Base-by-base conservation (phyloP, 495 filamentous ascomycete species). In the Talaromyces ruber region DNA sequence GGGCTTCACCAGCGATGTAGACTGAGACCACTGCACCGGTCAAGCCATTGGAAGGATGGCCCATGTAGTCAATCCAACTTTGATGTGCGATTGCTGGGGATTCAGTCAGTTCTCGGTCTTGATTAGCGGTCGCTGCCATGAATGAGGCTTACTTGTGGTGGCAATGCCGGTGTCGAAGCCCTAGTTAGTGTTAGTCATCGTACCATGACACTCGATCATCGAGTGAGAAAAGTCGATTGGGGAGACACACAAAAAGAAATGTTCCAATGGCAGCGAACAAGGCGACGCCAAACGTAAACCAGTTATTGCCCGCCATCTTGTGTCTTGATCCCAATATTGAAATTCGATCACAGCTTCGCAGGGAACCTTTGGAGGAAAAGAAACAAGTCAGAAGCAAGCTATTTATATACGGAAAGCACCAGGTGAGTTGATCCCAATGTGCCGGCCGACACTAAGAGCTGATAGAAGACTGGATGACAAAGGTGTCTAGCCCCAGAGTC, bases 11-110 rank as follows among this genome's bases (percentile, higher is more conserved):
- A 11, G 83, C 83, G 61, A 84, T 84, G 62, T 86, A 84, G 18
- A 84, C 80, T n/a, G 82, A 75, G 16, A 83, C 82, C 7, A 83
- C 82, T n/a, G 83, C 81, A 63, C 83, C 83, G n/a, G 80, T 83
- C 6, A 84, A 66, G 0, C 72, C 82, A 62, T 79, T 72, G 18
- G 80, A 81, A 7, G 83, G 83, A 47, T 81, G 64, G 34, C 77
- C 30, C 82, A 86, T 84, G 65, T 84, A 86, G 64, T 81, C 74
- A 54, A 84, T 78, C 81, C 81, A 86, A 67, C 81, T 84, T 67
- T 80, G 66, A 65, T 86, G 83, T 11, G 83, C 81, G 59, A 86
- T 86, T 28, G 83, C 81, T 84, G 57, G 45, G 24, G 1, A 11
- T 25, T 32, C 67, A 53, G 70, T 69, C 61, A 47, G 43, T 47